phyloP scores from a whole-genome alignment of 2,329 filamentous ascomycete genomes.

The Colletotrichum acutatum region DNA sequence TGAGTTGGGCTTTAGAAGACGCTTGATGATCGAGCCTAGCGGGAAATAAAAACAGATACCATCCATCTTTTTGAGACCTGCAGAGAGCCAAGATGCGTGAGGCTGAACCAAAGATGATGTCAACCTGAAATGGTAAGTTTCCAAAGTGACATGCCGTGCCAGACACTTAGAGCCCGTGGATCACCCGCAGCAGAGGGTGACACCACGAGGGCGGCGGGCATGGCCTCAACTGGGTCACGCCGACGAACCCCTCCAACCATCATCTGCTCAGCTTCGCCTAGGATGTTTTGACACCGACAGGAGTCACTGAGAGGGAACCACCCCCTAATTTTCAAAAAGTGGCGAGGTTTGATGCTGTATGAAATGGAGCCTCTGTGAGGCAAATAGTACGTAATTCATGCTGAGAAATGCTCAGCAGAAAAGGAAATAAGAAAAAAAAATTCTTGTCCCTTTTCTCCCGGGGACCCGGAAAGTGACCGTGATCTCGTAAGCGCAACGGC shows the following conservation, averaged over 20 bases:
- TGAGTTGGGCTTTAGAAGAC: constrained; percentile 5
- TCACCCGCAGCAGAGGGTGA: constrained; percentile 20
- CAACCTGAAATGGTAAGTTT: constrained; percentile 10
- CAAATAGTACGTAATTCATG: constrained; percentile 16
- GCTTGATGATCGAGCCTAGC: constrained; percentile 5
- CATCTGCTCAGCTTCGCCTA: constrained; percentile 24
- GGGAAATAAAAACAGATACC: neutral
- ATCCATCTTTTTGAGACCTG: neutral
- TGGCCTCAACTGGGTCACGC: constrained; percentile 18
- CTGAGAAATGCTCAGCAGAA: neutral
- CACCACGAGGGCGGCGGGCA: constrained; percentile 9
- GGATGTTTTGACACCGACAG: constrained; percentile 8
- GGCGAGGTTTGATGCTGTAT: constrained; percentile 6
- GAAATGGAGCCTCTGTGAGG: constrained; percentile 1
- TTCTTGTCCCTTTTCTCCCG: neutral
- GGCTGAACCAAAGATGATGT: constrained; percentile 25
- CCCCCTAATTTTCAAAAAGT: constrained; percentile 8
- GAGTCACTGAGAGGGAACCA: constrained; percentile 1
- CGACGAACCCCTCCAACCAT: neutral
- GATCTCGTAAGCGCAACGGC: constrained; percentile 24
- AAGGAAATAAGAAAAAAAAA: too few relatives aligned
- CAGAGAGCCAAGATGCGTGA: neutral
- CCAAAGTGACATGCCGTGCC: neutral
- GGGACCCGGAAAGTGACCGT: neutral
- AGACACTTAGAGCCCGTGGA: constrained; percentile 31